Percentiles rank a stretch among this genome's conserved stretches.
phyloP scores from a whole-genome alignment of 169 alveolate genomes.

The Plasmodium reichenowi region DNA sequence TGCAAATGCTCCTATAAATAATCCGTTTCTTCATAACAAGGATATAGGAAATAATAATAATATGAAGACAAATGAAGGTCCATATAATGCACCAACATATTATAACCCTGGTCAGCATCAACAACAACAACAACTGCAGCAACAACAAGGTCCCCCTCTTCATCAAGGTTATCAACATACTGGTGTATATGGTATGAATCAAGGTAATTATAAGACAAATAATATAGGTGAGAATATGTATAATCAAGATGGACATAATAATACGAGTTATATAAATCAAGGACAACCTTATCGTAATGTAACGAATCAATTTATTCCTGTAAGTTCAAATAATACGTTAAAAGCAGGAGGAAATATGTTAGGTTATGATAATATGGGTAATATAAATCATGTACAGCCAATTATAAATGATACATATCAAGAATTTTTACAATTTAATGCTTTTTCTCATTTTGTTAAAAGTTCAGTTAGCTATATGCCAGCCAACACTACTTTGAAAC shows the following conservation, averaged over 20 bases:
- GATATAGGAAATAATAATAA: conserved; percentile 15
- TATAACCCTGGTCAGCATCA: conserved; percentile 1
- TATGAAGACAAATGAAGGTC: conserved; percentile 35
- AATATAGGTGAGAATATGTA: conserved; percentile 46
- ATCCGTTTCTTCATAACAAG: conserved; percentile 44
- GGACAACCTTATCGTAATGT: conserved; percentile 35
- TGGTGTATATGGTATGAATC: conserved; percentile 21
- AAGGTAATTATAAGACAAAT: conserved; percentile 7
- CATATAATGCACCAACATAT: conserved; percentile 27
- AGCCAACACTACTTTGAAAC: conserved; percentile 86
- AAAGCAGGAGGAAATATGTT: conserved; percentile 25
- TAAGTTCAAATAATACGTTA: conserved; percentile 2
- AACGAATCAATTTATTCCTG: conserved; percentile 34
- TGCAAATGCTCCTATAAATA: conserved; percentile 56
- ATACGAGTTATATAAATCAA: conserved; percentile 34
- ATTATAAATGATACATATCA: conserved; percentile 57
- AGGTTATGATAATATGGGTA: conserved; percentile 46
- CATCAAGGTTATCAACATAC: no score
- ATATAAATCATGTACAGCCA: conserved; percentile 61
- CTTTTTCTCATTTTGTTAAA: conserved; percentile 75
- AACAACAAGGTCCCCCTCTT: conserved; percentile 14
- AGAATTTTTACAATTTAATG: conserved; percentile 76
- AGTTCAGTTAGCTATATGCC: conserved; percentile 76
- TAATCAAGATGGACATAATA: conserved; percentile 16
- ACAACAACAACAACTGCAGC: conserved; percentile 25